Conservation (phyloP, 2,329 filamentous ascomycete genomes). For the Aspergillus quadrilineatus region DNA sequence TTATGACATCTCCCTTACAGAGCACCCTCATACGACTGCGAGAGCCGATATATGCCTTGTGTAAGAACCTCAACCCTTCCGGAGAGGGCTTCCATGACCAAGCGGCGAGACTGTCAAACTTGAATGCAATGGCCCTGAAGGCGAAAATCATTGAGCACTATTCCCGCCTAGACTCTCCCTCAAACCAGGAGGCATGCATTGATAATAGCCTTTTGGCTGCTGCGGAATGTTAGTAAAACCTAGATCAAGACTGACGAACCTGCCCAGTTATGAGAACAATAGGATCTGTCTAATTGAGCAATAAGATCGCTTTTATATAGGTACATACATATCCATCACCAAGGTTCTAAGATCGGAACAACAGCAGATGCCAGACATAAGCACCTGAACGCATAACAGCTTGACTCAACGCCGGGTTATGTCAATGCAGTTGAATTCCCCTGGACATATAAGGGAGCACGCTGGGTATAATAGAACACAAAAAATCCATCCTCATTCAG, state of each 20-base stretch:
- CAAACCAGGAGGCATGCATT: background rate
- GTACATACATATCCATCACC: background rate
- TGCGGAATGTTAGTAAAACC: background rate
- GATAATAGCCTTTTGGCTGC: background rate
- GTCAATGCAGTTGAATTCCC: background rate
- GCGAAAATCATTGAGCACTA: slow-evolving; percentile 1
- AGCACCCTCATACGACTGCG: slow-evolving; percentile 29
- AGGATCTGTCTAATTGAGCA: background rate
- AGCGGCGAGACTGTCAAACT: background rate
- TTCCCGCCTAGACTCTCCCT: background rate
- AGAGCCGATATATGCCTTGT: slow-evolving; percentile 26
- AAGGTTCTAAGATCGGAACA: background rate
- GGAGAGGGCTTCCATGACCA: slow-evolving; percentile 37
- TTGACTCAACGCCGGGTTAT: slow-evolving; percentile 1
- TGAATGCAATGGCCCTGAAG: background rate
- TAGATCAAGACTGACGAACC: background rate
- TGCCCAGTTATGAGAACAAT: background rate
- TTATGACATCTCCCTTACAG: slow-evolving; percentile 42
- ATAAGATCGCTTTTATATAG: slow-evolving; percentile 6
- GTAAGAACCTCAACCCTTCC: slow-evolving; percentile 35
- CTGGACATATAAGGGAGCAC: background rate
- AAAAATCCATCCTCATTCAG: background rate
- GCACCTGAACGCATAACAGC: background rate
- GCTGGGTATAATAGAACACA: slow-evolving; percentile 12
- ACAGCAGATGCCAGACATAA: background rate